Evolutionary conservation across 2,329 filamentous ascomycete species (phyloP), one percentile per base, ranked within the genome.

Genomic region (Fusarium sp.): DNA sequence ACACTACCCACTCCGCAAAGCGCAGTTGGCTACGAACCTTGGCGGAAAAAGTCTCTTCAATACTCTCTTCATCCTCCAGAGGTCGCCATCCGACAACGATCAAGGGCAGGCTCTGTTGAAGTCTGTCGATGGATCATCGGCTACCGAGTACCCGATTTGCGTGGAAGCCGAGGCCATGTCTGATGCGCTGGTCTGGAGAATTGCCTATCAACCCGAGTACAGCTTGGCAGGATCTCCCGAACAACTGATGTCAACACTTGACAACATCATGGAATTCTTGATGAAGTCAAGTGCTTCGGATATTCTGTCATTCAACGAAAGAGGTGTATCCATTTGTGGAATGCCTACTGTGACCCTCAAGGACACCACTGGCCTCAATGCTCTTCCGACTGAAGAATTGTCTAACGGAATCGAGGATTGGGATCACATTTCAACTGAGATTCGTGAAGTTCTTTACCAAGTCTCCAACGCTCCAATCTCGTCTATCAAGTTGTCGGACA

Each of bases 81-180:
- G 78, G 72, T 75, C 68, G 6, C 73, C 79, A 11, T 25, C 52
- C 1, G 67, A 69, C 0, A 60, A 30, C 0, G 57, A 7, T 1
- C 35, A 40, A 7, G 22, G 57, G 0, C 43, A 78, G 1, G 61
- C 75, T 0, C 79, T 96, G 4, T 90, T 94, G 74, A 86, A 85
- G 40, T 95, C 94, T 2, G 81, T 93, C 1, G 86, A 87, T 17
- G 90, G 92, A 1, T 83, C 85, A 4, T 92, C 94, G 0, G 88
- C 91, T 25, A 91, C 96, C 1, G 95, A 97, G 72, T 97, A 95
- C 80, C 92, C 94, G 0, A 83, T 97, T 4, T 97, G 94, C 76
- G 88, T 94, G 3, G 95, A 98, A 82, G 90, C 97, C 80, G 94
- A 97, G 79, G 82, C 89, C 7, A 80, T 88, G 0, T 84, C 82